Conservation (phyloP, 495 filamentous ascomycete species). For the Penicillium bialowiezense region DNA sequence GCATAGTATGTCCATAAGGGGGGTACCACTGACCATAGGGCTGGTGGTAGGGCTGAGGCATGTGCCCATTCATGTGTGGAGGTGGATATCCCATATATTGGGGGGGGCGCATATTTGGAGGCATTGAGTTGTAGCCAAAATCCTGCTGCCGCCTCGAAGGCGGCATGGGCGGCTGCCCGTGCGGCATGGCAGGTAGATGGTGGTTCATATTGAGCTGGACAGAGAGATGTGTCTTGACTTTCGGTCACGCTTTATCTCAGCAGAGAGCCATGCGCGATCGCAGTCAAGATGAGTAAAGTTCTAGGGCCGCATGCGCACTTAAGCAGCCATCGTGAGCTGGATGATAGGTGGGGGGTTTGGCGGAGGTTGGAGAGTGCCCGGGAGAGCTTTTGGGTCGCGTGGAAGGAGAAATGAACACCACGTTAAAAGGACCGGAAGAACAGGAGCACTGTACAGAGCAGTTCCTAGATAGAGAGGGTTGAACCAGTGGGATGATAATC, state of each 20-base stretch:
- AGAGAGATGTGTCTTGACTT: constrained; percentile 36
- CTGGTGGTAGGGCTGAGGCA: constrained; percentile 42
- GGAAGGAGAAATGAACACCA: constrained; percentile 3
- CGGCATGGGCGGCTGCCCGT: constrained; percentile 54
- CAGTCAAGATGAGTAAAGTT: constrained; percentile 19
- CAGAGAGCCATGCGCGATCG: constrained; percentile 43
- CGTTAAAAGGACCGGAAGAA: neutral
- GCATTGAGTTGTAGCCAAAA: constrained; percentile 42
- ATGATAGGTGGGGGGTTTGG: neutral
- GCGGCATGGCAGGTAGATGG: constrained; percentile 51
- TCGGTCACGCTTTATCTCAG: constrained; percentile 44
- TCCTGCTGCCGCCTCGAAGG: constrained; percentile 50
- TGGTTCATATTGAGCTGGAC: constrained; percentile 53
- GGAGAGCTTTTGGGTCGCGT: constrained; percentile 4
- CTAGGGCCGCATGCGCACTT: constrained; percentile 24
- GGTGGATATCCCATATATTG: constrained; percentile 46
- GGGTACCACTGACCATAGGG: constrained; percentile 47
- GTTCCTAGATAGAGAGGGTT: neutral
- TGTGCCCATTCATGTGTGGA: constrained; percentile 47
- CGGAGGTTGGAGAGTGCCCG: constrained; percentile 2
- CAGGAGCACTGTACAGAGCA: neutral
- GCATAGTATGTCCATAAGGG: constrained; percentile 43
- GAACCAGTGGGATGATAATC: neutral
- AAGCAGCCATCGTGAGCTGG: constrained; percentile 39
- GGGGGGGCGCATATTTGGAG: constrained; percentile 45